These are phyloP conservation scores for Linum tenue DNA, from an alignment of 345 rosid genomes.

Conservation along the genomic window DNA sequence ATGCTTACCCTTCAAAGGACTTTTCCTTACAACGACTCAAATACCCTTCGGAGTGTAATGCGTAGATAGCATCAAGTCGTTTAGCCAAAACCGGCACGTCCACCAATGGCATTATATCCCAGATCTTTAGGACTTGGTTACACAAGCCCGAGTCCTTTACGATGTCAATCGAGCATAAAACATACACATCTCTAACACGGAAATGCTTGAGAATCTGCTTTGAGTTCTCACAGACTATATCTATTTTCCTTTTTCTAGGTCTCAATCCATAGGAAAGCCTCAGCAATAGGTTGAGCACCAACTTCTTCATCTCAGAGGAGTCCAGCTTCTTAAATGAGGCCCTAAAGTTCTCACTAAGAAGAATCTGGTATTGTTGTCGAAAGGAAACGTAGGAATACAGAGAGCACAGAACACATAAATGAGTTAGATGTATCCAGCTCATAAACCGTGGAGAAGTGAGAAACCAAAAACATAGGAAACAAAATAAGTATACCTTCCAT, in stretches of 20 bases:
- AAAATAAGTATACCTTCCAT: neutral
- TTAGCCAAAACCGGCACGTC: slow-evolving; percentile 1
- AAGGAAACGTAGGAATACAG: neutral
- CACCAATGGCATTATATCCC: slow-evolving; percentile 6
- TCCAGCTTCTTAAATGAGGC: slow-evolving; percentile 4
- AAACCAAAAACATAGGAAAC: neutral
- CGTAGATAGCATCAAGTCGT: slow-evolving; percentile 3
- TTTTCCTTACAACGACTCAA: slow-evolving; percentile 3
- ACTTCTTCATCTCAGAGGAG: neutral
- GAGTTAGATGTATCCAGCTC: neutral
- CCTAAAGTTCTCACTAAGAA: neutral
- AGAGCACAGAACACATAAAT: neutral
- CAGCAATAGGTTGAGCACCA: neutral
- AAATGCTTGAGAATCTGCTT: slow-evolving; percentile 2
- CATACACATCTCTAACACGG: neutral
- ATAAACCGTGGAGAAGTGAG: neutral
- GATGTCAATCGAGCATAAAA: slow-evolving; percentile 4
- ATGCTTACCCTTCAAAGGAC: slow-evolving; percentile 8
- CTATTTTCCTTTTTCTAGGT: slow-evolving; percentile 4
- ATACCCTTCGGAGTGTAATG: neutral
- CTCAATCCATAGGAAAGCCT: slow-evolving; percentile 10
- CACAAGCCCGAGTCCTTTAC: neutral
- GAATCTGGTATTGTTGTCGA: neutral
- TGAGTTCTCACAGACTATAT: neutral
- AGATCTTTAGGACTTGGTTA: slow-evolving; percentile 8